Conservation (phyloP, 2,329 filamentous ascomycete genomes). For the Cercospora janseana region DNA sequence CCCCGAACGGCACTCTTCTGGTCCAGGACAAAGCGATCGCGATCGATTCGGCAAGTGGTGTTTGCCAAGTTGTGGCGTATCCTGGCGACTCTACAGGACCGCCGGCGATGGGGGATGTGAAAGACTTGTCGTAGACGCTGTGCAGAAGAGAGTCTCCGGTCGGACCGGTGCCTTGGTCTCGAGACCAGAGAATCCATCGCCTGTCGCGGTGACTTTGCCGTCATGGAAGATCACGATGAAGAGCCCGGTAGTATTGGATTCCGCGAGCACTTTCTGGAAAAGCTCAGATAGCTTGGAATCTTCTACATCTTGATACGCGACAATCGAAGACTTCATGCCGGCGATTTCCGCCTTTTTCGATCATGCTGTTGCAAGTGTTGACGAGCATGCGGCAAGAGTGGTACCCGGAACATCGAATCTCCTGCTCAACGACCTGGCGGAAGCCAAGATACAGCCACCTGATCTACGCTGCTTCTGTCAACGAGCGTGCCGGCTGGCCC, state of each 20-base stretch:
- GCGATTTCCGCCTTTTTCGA: neutral
- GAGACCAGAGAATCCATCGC: conserved; percentile 14
- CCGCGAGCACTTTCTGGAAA: conserved; percentile 18
- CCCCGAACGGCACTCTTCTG: conserved; percentile 23
- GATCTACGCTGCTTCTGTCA: too few relatives aligned
- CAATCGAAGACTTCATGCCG: neutral
- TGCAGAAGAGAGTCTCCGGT: conserved; percentile 32
- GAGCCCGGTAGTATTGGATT: conserved; percentile 27
- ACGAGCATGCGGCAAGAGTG: too few relatives aligned
- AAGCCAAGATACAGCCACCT: too few relatives aligned
- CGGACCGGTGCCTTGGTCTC: conserved; percentile 22
- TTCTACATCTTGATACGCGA: conserved; percentile 11
- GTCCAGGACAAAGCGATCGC: conserved; percentile 38
- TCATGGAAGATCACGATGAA: conserved; percentile 23
- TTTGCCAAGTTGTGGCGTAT: conserved; percentile 38
- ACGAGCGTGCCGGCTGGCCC: too few relatives aligned
- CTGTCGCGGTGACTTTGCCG: conserved; percentile 23
- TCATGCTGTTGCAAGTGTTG: neutral
- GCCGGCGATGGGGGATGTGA: conserved; percentile 31
- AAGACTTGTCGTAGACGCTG: conserved; percentile 37
- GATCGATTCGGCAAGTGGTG: conserved; percentile 39
- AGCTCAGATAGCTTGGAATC: conserved; percentile 19
- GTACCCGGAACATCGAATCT: too few relatives aligned
- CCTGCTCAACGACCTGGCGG: too few relatives aligned
- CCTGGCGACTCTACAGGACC: conserved; percentile 30